Evolutionary conservation across 179 eudicot species (phyloP), one percentile per base, ranked within the genome.

Genomic region (Silene vulgaris): DNA sequence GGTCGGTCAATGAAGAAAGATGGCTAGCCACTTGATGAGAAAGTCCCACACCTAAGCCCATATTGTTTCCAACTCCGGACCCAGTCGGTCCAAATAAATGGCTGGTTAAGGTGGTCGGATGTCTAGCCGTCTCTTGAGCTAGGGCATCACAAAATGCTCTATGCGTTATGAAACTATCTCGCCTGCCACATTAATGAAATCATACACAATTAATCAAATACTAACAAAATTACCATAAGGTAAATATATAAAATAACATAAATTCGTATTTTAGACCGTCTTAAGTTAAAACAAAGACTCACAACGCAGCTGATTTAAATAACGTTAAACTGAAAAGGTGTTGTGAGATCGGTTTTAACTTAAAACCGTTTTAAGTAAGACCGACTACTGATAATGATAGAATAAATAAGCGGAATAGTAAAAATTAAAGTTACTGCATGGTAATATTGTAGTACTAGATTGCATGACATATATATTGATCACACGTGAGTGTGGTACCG

Each of bases 121-220:
- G 85, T 66, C 90, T 79, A 69, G 95, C 95, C 56, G 75, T 89
- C 78, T 91, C 97, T 74, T 91, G 89, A 20, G 94, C 92, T 45
- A 91, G 84, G 50, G 90, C 92, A 76, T 91, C 97, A 65, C 97
- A 91, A 48, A 91, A 91, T 14, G 97, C 97, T 30, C 97, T 76
- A 73, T 91, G 97, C 0, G 97, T 91, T 80, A 90, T 88, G 79
- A 90, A 90, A 77, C 91, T 90, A 78, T 90, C 95, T 4, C 91
- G 75, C 88, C 95, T 90, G 84, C 26, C 16, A 40, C 32, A 17
- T 13, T 16, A 1, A 21, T 3, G 9, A 19, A 63, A 76, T 0
- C 0, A 32, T 7, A 32, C 11, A 57, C 23, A 3, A 63, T 40
- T 8, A 45, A 63, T 8, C 5, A 30, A 20, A 1, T 1, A 3